These are phyloP conservation scores for Cornus controversa DNA, from an alignment of 148 eudicot species.

Conservation along the genomic window DNA sequence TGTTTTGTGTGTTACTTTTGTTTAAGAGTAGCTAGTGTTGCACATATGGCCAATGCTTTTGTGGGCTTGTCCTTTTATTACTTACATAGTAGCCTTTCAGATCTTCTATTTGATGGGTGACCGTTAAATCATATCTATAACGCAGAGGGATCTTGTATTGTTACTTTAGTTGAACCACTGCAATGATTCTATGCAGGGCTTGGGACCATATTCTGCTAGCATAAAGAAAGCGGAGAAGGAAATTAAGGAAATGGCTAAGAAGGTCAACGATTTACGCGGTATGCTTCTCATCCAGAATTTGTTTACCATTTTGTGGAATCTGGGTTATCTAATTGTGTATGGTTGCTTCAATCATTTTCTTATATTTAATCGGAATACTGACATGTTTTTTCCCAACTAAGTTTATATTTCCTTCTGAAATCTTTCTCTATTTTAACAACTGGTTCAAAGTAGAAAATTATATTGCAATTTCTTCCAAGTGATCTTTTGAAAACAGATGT, in stretches of 20 bases:
- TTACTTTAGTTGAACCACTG: background rate
- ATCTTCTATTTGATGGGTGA: background rate
- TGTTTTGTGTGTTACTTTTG: background rate
- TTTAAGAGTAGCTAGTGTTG: background rate
- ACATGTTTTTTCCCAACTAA: background rate
- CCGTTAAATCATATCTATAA: too few relatives aligned
- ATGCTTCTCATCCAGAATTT: constrained; percentile 13
- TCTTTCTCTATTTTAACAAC: background rate
- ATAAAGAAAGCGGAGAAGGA: constrained; percentile 81
- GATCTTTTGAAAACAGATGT: background rate
- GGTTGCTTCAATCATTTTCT: background rate
- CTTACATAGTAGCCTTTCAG: background rate
- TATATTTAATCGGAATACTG: too few relatives aligned
- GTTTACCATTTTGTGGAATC: background rate
- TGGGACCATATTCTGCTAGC: constrained; percentile 79
- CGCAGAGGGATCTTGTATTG: background rate
- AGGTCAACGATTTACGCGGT: constrained; percentile 90
- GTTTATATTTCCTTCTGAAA: background rate
- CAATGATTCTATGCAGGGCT: constrained; percentile 45
- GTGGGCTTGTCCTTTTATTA: background rate
- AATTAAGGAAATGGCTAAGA: constrained; percentile 83
- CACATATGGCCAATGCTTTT: background rate
- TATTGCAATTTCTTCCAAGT: background rate
- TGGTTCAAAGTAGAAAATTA: background rate
- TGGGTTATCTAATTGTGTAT: background rate